Conservation (phyloP, 1,284 basidiomycete species). For the Cryptococcus depauperatus region DNA sequence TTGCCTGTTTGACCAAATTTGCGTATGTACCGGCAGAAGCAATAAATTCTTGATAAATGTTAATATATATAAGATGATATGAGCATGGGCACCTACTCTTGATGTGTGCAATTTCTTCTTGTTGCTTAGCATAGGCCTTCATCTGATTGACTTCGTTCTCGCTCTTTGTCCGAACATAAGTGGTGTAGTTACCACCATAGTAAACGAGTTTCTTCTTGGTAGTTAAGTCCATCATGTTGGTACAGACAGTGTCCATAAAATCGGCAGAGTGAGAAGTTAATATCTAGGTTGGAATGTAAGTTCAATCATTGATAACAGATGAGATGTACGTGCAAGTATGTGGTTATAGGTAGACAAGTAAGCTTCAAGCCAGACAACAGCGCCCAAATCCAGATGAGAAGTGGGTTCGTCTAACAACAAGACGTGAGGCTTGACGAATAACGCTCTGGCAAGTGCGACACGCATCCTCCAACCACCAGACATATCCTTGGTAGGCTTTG, state of each 20-base stretch:
- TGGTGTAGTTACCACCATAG: constrained; percentile 95
- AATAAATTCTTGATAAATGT: constrained; percentile 62
- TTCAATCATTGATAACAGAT: not conserved
- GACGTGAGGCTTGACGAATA: constrained; percentile 94
- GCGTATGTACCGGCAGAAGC: constrained; percentile 98
- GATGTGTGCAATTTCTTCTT: constrained; percentile 96
- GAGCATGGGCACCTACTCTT: constrained; percentile 53
- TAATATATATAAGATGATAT: not conserved
- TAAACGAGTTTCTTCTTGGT: constrained; percentile 57
- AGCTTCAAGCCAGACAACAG: constrained; percentile 97
- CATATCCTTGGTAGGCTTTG: constrained; percentile 95
- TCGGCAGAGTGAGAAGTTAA: constrained; percentile 72
- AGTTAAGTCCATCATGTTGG: constrained; percentile 96
- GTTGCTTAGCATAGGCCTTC: constrained; percentile 98
- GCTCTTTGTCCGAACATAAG: constrained; percentile 87
- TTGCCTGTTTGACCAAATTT: constrained; percentile 96
- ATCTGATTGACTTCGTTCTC: constrained; percentile 99
- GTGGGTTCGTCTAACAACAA: constrained; percentile 75
- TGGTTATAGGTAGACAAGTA: constrained; percentile 98
- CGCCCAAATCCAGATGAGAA: constrained; percentile 73
- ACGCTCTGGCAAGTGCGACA: constrained; percentile 87
- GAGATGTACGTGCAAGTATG: constrained; percentile 60
- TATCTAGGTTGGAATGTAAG: constrained; percentile 9
- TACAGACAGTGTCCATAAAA: constrained; percentile 96
- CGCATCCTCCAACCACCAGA: constrained; percentile 99